A percentile compares a stretch with the other conserved stretches of the same genome.
phyloP scores from a whole-genome alignment of 192 early-diverging fungal species.

The Backusella tarrabulga region DNA sequence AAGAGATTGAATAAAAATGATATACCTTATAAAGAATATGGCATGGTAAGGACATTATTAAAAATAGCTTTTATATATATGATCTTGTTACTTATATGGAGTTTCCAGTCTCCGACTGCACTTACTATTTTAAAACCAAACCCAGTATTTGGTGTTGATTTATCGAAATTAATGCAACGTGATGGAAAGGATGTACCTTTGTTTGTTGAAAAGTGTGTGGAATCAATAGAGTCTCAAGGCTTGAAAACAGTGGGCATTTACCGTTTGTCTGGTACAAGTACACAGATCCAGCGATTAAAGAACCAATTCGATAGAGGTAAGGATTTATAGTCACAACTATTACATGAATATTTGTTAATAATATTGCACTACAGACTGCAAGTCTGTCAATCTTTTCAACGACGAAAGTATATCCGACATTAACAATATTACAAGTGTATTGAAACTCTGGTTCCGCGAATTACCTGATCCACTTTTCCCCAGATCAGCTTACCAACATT shows the following conservation, averaged over 20 bases:
- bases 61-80: background rate
- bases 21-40: slow-evolving; percentile 46
- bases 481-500: slow-evolving; percentile 55
- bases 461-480: slow-evolving; percentile 90
- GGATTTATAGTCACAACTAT: background rate
- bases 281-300: slow-evolving; percentile 71
- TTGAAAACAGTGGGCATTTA: slow-evolving; percentile 85
- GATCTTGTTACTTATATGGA: background rate
- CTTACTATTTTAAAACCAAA: slow-evolving; percentile 63
- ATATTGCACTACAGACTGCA: slow-evolving; percentile 45
- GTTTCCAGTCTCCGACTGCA: slow-evolving; percentile 49
- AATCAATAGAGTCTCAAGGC: slow-evolving; percentile 76
- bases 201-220: slow-evolving; percentile 77
- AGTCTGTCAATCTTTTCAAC: slow-evolving; percentile 60
- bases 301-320: slow-evolving; percentile 72
- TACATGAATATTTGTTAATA: background rate
- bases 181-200: slow-evolving; percentile 73
- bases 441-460: slow-evolving; percentile 95
- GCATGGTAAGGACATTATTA: slow-evolving; percentile 31
- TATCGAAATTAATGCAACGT: slow-evolving; percentile 67
- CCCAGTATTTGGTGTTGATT: slow-evolving; percentile 81
- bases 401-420: slow-evolving; percentile 70
- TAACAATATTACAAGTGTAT: slow-evolving; percentile 77
- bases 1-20: slow-evolving; percentile 29
- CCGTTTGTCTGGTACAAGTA: slow-evolving; percentile 80